These are phyloP conservation scores for Chimonanthus praecox DNA, from an alignment of 164 flowering plant genomes.

Conservation along the genomic window DNA sequence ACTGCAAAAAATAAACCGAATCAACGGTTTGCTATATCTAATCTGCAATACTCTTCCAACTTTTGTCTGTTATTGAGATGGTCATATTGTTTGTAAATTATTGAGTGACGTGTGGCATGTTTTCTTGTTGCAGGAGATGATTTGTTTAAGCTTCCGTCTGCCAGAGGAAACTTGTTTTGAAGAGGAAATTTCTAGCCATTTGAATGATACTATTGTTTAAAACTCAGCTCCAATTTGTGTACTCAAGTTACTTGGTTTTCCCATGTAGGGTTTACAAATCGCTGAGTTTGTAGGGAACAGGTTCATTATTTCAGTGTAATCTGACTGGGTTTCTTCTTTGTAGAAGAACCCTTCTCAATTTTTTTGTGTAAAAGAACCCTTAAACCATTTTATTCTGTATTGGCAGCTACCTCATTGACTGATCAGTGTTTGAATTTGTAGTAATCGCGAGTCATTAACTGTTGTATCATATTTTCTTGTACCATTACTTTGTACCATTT, in stretches of 20 bases:
- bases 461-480: no score
- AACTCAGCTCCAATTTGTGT: background rate
- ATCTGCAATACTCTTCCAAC: no score
- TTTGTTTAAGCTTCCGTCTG: conserved; percentile 79
- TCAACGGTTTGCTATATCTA: no score
- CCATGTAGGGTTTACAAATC: background rate
- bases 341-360: no score
- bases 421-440: no score
- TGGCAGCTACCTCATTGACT: no score
- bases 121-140: conserved; percentile 70
- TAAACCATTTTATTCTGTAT: no score
- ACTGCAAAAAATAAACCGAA: no score
- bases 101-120: background rate
- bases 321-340: background rate
- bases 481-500: no score
- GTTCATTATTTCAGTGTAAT: background rate
- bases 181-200: conserved; percentile 13
- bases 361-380: no score
- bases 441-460: no score
- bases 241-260: background rate
- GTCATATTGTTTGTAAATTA: background rate
- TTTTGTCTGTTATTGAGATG: background rate
- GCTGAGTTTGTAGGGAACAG: background rate
- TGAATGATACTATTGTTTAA: background rate
- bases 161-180: conserved; percentile 62